Evolutionary conservation across 78 protist species (phyloP).

Genomic region (Planoprotostelium fungivorum): DNA sequence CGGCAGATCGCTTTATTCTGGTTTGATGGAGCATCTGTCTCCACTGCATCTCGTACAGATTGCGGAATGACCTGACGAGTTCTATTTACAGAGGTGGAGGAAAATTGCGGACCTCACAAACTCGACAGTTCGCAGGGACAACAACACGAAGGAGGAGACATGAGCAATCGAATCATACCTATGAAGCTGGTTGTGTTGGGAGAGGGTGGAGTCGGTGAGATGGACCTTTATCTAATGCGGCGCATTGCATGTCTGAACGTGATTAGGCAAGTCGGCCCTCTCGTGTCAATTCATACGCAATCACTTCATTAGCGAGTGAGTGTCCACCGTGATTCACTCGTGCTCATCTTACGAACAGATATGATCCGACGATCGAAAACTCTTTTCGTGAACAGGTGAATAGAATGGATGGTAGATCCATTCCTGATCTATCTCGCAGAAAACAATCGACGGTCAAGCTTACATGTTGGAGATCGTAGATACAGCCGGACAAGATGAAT

Average conservation of each 20-base stretch:
- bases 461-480: constrained; percentile 46
- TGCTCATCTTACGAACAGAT: not conserved
- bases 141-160: no score
- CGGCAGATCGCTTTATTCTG: no score
- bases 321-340: not conserved
- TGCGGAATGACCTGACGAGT: no score
- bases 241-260: not conserved
- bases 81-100: no score
- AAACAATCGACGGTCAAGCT: constrained; percentile 36
- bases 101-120: no score
- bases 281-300: not conserved
- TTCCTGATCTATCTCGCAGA: not conserved
- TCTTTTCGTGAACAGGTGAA: not conserved
- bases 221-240: not conserved
- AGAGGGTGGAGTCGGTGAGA: not conserved
- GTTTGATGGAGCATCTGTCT: no score
- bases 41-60: no score
- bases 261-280: not conserved
- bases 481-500: constrained; percentile 65
- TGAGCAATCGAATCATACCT: no score
- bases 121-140: no score
- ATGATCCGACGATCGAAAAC: not conserved
- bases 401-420: not conserved
- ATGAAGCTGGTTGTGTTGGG: not conserved
- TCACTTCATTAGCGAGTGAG: not conserved